Conservation (phyloP, 2,329 filamentous ascomycete species). For the Pezicula carpinea region DNA sequence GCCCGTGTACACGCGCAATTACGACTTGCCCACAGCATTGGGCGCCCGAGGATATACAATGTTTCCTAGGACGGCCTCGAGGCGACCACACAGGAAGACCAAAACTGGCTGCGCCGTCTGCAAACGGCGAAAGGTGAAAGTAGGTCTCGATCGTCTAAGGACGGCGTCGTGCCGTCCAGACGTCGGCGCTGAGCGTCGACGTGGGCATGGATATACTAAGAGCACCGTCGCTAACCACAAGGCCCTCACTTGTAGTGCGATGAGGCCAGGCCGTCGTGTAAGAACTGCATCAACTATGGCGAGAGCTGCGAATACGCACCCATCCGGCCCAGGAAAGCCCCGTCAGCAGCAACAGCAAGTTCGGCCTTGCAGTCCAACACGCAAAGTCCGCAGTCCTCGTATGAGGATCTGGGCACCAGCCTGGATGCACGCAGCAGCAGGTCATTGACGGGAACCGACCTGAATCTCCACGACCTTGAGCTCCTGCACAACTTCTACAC, state of each 20-base stretch:
- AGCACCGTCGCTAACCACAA: not conserved
- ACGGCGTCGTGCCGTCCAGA: too few species aligned
- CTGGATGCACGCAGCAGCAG: not conserved
- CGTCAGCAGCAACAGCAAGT: not conserved
- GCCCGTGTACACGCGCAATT: too few species aligned
- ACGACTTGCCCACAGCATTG: not conserved
- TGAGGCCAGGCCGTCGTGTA: not conserved
- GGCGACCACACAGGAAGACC: conserved; percentile 1
- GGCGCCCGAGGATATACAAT: too few species aligned
- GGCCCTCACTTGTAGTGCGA: not conserved
- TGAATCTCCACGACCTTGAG: conserved; percentile 42
- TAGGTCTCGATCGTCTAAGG: not conserved
- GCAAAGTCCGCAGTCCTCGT: not conserved
- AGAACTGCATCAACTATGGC: not conserved
- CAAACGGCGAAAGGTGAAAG: conserved; percentile 1
- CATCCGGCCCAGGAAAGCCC: not conserved
- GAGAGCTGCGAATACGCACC: not conserved
- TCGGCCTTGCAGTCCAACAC: not conserved
- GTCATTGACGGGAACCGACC: conserved; percentile 1
- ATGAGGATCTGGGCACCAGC: not conserved
- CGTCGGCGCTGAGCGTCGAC: not conserved
- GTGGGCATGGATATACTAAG: not conserved
- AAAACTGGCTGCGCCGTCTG: conserved; percentile 2
- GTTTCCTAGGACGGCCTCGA: not conserved
- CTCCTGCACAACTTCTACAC: conserved; percentile 49